Base-by-base conservation (phyloP, 495 filamentous ascomycete genomes). In the Penicillium alfredii region DNA sequence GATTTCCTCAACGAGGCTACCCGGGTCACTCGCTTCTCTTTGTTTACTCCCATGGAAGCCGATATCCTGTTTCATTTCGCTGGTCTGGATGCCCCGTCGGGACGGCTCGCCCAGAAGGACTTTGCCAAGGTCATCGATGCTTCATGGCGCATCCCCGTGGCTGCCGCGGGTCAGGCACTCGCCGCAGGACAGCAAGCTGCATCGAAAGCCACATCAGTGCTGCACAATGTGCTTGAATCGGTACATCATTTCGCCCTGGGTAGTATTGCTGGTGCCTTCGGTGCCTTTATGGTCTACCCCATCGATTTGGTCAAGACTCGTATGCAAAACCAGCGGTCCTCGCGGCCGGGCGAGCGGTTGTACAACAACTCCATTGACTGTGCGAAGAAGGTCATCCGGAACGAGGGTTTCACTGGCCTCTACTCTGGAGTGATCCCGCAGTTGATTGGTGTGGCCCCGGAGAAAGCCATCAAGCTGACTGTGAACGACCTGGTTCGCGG, bases 21-120 rank as follows among this genome's bases (percentile, higher is more conserved):
- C 14, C 80, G 80, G 25, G 78, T 88, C 49, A 92, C 88, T 15
- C 79, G 93, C 13, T 98, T 95, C 65, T 88, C 88, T 4, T 72
- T 92, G 0, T 95, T 95, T 63, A 96, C 92, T 0, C 92, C 92
- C 1, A 95, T 98, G 90, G 92, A 98, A 60, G 92, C 93, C 3
- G 92, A 97, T 57, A 97, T 98, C 47, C 74, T 98, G 11, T 98
- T 98, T 72, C 92, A 98, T 61, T 98, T 98, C 51, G 92, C 92
- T 24, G 87, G 88, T 27, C 69, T 98, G 28, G 87, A 95, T 54
- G 82, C 88, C 40, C 84, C 87, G 0, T 84, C 87, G 0, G 93
- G 88, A 8, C 67, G 86, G 26, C 75, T 98, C n/a, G 73, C 81
- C 4, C 69, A 93, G 13, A 67, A 65, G 16, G 90, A 97, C 53